Base-by-base conservation (phyloP, 1,284 basidiomycete genomes). In the Irpex sp. region DNA sequence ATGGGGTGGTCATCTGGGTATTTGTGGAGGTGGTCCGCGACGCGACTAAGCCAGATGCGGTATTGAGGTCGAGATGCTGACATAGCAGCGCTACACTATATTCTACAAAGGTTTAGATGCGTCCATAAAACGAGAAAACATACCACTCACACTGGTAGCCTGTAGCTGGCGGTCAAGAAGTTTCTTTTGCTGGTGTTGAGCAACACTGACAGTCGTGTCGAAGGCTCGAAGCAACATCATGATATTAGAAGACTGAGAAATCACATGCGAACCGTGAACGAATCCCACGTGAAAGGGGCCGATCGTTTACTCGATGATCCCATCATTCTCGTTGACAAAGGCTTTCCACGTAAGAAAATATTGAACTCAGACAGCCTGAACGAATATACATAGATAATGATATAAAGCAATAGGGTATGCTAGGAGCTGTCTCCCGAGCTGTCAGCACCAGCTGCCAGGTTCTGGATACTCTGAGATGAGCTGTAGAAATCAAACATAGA, bases 1-100 rank as follows among this genome's bases (percentile, higher is more conserved):
- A 79, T 68, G 7, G 87, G 86, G 67, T 88, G 86, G 68, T 76
- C 74, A 65, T 64, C 65, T 31, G 75, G 74, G 31, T 76, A 65
- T 8, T 71, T 63, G 58, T 71, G 69, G 36, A 76, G 64, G 64
- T 68, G 67, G 65, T 72, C 68, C 38, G 58, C 57, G 2, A 58
- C 31, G 48, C 36, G 49, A 36, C 56, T 55, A 11, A 57, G 37
- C 37, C 37, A 55, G 26, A 52, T 37, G 34, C 51, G 62, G n/a
- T 56, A 15, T 13, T 19, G 54, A 13, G 54, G 54, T 36, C 9
- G 31, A 15, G 54, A 21, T 31, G 21, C 8, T 56, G 15, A 21
- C 9, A 19, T 9, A 2, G 51, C n/a, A n/a, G 51, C 9, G 15
- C 9, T n/a, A 19, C 6, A 9, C 6, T 13, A 5, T 19, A 52